Evolutionary conservation across 108 stramenopile genomes (phyloP).

Genomic region (Nitzschia palea): DNA sequence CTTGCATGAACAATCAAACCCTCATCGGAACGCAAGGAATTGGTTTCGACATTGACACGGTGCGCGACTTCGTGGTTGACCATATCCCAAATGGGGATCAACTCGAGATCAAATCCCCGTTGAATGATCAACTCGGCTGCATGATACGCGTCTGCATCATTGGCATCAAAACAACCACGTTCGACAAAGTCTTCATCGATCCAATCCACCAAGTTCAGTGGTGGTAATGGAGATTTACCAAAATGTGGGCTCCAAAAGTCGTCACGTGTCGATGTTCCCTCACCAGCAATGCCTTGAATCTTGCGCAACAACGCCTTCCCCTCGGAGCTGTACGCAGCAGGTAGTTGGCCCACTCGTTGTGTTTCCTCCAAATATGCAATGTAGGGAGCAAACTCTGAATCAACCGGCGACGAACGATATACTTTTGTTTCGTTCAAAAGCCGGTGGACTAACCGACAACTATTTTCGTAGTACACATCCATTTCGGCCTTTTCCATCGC

Average conservation of each 20-base stretch:
- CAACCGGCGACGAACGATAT: constrained; percentile 28
- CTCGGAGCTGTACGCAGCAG: constrained; percentile 42
- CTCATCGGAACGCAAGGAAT: background rate
- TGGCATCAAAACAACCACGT: background rate
- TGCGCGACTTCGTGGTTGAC: constrained; percentile 50
- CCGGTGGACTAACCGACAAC: constrained; percentile 2
- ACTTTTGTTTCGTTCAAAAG: constrained; percentile 8
- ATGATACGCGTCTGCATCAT: background rate
- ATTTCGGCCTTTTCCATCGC: background rate
- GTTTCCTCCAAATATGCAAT: constrained; percentile 51
- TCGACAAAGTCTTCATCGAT: background rate
- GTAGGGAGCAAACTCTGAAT: constrained; percentile 48
- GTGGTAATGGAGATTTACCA: background rate
- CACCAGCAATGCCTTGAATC: constrained; percentile 22
- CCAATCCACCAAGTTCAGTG: constrained; percentile 11
- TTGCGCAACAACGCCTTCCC: constrained; percentile 42
- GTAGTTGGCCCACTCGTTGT: constrained; percentile 37
- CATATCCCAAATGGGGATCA: constrained; percentile 66
- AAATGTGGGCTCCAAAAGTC: background rate
- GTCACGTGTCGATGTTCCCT: no score
- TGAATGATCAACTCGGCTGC: constrained; percentile 4
- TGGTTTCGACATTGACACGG: constrained; percentile 27
- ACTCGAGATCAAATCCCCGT: constrained; percentile 18
- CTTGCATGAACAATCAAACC: constrained; percentile 1
- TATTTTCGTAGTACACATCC: background rate